phyloP scores from a whole-genome alignment of 805 yeast species.

The Ogataea glucozyma region DNA sequence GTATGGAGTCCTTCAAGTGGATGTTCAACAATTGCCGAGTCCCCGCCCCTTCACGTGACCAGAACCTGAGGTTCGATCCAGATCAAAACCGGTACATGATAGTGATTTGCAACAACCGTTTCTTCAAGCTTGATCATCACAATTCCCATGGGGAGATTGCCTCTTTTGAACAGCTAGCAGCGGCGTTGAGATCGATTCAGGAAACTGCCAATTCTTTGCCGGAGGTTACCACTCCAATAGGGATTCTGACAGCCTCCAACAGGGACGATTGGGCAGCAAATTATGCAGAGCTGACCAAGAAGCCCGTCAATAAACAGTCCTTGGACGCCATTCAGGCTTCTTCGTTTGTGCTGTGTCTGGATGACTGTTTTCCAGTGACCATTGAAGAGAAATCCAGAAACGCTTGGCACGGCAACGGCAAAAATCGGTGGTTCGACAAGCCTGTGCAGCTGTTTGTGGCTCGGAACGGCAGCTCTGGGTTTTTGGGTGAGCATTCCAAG shows the following conservation, averaged over 20 bases:
- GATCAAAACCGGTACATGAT: constrained; percentile 63
- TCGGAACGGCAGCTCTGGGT: constrained; percentile 86
- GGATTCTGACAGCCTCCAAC: constrained; percentile 78
- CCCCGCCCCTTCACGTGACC: constrained; percentile 68
- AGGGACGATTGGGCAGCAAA: constrained; percentile 77
- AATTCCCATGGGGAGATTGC: constrained; percentile 44
- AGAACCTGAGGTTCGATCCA: constrained; percentile 48
- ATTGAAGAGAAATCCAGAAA: constrained; percentile 80
- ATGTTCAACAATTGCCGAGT: constrained; percentile 90
- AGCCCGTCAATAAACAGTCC: constrained; percentile 62
- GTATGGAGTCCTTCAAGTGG: constrained; percentile 89
- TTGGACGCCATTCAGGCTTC: constrained; percentile 71
- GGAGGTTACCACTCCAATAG: constrained; percentile 57
- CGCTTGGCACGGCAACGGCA: constrained; percentile 95
- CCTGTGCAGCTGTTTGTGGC: constrained; percentile 82
- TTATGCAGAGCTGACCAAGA: constrained; percentile 55
- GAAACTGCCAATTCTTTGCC: constrained; percentile 35
- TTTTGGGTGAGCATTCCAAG: constrained; percentile 93
- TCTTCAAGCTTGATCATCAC: constrained; percentile 74
- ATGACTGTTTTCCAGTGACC: constrained; percentile 68
- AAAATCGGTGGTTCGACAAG: constrained; percentile 89
- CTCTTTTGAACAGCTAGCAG: constrained; percentile 49
- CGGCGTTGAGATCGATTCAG: constrained; percentile 59
- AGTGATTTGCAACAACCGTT: constrained; percentile 73
- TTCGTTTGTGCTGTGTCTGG: constrained; percentile 80